phyloP scores from a whole-genome alignment of 2,329 filamentous ascomycete species.

The Fusarium brachygibbosum region DNA sequence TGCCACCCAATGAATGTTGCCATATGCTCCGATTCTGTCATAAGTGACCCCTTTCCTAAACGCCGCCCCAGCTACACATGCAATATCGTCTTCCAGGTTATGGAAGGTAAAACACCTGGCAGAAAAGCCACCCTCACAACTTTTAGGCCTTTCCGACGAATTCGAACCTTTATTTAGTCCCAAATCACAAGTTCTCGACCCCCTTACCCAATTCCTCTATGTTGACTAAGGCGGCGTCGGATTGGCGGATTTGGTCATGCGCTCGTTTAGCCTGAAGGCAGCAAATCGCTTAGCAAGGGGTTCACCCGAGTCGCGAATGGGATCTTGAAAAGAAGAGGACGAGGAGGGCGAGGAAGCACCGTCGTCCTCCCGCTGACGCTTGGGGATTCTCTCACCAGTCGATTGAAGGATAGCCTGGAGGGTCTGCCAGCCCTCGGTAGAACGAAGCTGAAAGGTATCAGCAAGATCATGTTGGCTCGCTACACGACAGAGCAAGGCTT shows the following conservation, averaged over 20 bases:
- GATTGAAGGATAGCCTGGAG: conserved; percentile 93
- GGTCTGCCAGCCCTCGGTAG: conserved; percentile 93
- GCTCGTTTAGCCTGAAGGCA: conserved; percentile 73
- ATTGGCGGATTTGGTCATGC: conserved; percentile 45
- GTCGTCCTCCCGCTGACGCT: conserved; percentile 66
- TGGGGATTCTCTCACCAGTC: conserved; percentile 95
- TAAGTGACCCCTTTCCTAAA: conserved; percentile 32
- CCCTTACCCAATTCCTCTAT: conserved; percentile 22
- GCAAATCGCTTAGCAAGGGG: conserved; percentile 76
- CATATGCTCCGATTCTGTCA: conserved; percentile 31
- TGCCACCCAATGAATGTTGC: conserved; percentile 19
- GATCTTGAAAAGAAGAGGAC: conserved; percentile 49
- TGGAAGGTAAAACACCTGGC: conserved; percentile 27
- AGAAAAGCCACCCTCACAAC: conserved; percentile 13
- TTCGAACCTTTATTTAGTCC: conserved; percentile 2
- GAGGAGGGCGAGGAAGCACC: conserved; percentile 50
- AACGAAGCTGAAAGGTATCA: conserved; percentile 85
- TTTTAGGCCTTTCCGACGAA: conserved; percentile 2
- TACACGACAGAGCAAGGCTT: conserved; percentile 85
- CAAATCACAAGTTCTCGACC: not conserved
- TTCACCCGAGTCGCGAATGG: conserved; percentile 60
- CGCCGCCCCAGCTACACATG: conserved; percentile 37
- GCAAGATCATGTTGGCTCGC: conserved; percentile 84
- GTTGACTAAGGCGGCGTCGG: conserved; percentile 44
- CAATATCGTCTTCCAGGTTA: conserved; percentile 28